phyloP scores from a whole-genome alignment of 768 basidiomycete species.

The Kwoniella bestiolae region DNA sequence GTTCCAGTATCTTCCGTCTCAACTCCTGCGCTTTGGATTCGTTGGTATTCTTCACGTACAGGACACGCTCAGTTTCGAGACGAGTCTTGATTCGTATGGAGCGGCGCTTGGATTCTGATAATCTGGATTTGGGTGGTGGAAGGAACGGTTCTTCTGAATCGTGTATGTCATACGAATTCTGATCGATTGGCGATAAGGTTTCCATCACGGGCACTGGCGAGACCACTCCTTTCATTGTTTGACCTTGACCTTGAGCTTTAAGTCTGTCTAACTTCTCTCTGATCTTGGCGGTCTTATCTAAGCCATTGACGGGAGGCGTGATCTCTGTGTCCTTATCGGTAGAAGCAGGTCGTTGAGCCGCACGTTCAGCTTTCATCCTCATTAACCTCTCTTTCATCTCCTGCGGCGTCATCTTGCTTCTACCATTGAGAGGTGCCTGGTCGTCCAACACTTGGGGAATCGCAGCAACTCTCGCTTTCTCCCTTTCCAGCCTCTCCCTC shows the following conservation, averaged over 20 bases:
- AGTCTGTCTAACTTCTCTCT: conserved; percentile 6
- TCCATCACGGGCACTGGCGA: not conserved
- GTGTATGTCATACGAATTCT: not conserved
- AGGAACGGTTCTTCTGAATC: too few relatives aligned
- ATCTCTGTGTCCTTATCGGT: too few relatives aligned
- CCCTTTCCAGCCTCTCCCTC: conserved; percentile 1
- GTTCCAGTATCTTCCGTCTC: conserved; percentile 30
- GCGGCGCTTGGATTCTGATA: not conserved
- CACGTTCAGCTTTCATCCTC: not conserved
- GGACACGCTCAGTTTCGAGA: not conserved
- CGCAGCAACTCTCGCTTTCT: conserved; percentile 6
- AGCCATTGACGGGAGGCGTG: not conserved
- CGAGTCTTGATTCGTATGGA: not conserved
- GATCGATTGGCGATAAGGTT: not conserved
- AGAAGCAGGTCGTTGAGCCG: too few relatives aligned
- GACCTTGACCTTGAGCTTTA: not conserved
- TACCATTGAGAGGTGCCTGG: not conserved
- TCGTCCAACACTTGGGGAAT: not conserved
- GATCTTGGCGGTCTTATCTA: not conserved
- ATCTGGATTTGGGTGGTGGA: too few relatives aligned
- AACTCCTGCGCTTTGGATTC: conserved; percentile 42
- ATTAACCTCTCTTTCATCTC: not conserved
- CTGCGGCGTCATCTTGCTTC: not conserved
- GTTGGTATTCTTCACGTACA: conserved; percentile 13
- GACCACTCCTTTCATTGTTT: too few relatives aligned